These are phyloP conservation scores for Phanerochaete sordida DNA, from an alignment of 768 basidiomycete genomes.

Conservation along the genomic window DNA sequence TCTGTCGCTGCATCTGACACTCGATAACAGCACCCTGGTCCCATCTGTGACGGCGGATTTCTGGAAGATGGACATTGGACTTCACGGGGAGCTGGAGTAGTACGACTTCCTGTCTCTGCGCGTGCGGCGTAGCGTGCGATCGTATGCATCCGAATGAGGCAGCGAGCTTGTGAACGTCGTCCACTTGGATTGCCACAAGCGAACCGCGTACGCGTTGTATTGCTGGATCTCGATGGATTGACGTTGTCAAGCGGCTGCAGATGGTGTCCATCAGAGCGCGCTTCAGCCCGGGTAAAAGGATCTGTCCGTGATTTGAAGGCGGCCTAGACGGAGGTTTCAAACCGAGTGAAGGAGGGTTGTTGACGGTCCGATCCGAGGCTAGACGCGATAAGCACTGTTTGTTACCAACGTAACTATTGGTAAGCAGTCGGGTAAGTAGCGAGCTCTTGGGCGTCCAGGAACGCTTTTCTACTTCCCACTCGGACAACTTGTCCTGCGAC, in stretches of 20 bases:
- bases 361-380: neutral
- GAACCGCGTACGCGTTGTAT: neutral
- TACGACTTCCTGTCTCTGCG: too few relatives aligned
- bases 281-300: neutral
- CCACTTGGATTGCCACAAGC: neutral
- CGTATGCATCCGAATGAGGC: neutral
- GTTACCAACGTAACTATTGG: neutral
- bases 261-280: conserved; percentile 1
- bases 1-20: neutral
- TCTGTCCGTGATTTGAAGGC: neutral
- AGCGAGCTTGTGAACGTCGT: neutral
- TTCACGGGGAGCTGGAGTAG: too few relatives aligned
- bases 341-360: neutral
- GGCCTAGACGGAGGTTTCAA: neutral
- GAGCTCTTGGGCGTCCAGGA: neutral
- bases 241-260: conserved; percentile 3
- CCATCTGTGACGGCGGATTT: too few relatives aligned
- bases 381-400: neutral
- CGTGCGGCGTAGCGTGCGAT: neutral
- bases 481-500: conserved; percentile 12
- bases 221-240: neutral
- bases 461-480: conserved; percentile 15
- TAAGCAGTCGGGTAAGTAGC: neutral
- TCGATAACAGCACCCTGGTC: too few relatives aligned
- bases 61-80: too few relatives aligned